Base-by-base conservation (phyloP, 169 alveolate genomes). In the Eimeria maxima region DNA sequence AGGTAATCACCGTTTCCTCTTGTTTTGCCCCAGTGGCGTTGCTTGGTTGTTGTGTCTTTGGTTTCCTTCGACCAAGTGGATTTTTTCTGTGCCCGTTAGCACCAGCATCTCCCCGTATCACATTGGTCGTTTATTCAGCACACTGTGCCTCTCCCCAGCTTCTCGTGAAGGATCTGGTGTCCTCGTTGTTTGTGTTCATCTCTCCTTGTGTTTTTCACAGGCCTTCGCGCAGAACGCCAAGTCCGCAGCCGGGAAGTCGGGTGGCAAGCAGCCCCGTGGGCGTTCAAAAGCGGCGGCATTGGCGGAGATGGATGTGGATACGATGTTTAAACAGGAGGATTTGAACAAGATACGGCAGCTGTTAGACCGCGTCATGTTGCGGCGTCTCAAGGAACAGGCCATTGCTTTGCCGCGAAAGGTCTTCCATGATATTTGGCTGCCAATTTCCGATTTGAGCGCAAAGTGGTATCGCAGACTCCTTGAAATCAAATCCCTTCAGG, bases 371-470 rank as follows among this genome's bases (percentile, higher is more conserved):
- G 97, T 98, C 20, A 97, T 98, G 98, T 93, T 98, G 60, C 94
- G 99, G 92, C 95, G 99, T 14, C 93, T 98, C 53, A 98, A 98
- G 96, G 99, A 98, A 90, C 98, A 98, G 95, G 99, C 98, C 8
- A 97, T 98, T 44, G 97, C 97, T 16, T 96, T 98, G 53, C 99
- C 99, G 16, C 97, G 96, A 57, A 98, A 98, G 92, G 95, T 97
- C 47, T 97, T 98, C 96, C 99, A 97, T 78, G 98, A 98, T 95
- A 98, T 98, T 16, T 98, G 99, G 99, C 98, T 98, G 47, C 99
- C 99, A 1, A 90, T 98, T n/a, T 95, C 95, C 13, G 94, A 76
- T 11, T 53, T 93, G 47, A 93, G 86, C 38, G 96, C 96, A 60
- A 20, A 71, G 74, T 92, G 96, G 96, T 78, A 78, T 63, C 84